Percentiles rank a stretch among this genome's conserved stretches.
phyloP scores from a whole-genome alignment of 768 basidiomycete genomes.

The Pleurotus ostreatus region DNA sequence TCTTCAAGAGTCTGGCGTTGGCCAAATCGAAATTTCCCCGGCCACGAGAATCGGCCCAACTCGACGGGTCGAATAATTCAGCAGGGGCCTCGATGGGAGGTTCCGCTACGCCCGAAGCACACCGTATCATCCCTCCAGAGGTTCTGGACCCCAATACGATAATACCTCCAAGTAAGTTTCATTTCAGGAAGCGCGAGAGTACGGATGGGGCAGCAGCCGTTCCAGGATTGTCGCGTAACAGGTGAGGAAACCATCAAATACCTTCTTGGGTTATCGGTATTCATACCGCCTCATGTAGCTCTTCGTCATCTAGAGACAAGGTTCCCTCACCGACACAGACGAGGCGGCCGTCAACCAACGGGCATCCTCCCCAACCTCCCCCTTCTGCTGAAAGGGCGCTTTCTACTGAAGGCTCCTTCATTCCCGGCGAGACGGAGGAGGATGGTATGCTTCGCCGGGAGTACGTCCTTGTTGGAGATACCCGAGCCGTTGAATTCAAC shows the following conservation, averaged over 20 bases:
- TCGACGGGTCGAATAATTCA: background rate
- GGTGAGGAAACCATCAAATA: conserved; percentile 13
- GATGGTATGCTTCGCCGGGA: conserved; percentile 78
- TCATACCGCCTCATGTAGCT: conserved; percentile 7
- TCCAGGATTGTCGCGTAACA: conserved; percentile 19
- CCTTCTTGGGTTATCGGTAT: too few relatives aligned
- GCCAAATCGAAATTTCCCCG: conserved; percentile 76
- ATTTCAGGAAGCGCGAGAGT: conserved; percentile 46
- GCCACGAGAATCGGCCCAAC: conserved; percentile 29
- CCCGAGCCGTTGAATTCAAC: conserved; percentile 87
- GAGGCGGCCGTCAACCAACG: conserved; percentile 15
- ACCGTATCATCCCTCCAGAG: conserved; percentile 72
- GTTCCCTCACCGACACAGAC: conserved; percentile 18
- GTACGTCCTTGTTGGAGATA: conserved; percentile 93
- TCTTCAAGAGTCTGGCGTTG: conserved; percentile 79
- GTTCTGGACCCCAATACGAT: conserved; percentile 76
- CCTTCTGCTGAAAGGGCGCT: conserved; percentile 24
- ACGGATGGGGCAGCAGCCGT: conserved; percentile 18
- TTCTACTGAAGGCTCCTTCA: conserved; percentile 59
- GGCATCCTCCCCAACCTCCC: conserved; percentile 3
- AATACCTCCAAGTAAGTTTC: conserved; percentile 80
- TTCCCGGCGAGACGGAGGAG: conserved; percentile 83
- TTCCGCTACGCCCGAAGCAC: conserved; percentile 62
- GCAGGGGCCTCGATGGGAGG: conserved; percentile 26
- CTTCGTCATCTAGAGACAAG: conserved; percentile 20